Base-by-base conservation (phyloP, 2,329 filamentous ascomycete species). In the Pseudocercospora vitis region DNA sequence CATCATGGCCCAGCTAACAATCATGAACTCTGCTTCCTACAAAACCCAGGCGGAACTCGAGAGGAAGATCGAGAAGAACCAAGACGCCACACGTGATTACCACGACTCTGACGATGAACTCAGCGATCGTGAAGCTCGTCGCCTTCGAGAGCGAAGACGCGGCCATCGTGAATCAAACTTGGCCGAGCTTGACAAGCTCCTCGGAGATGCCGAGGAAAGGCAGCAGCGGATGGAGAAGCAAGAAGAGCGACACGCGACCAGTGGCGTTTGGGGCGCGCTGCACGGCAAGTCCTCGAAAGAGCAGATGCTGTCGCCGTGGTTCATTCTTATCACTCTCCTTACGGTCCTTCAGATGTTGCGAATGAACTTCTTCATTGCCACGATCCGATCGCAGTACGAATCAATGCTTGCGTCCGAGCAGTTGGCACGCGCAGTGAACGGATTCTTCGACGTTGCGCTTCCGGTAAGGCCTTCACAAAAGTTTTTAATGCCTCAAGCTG, bases 311-410 rank as follows among this genome's bases (percentile, higher is more conserved):
- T 88, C 86, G 1, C 86, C 86, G 0, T 95, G 90, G 90, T 95
- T 94, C 69, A 77, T 90, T 29, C 78, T 95, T 28, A 88, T 95
- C 64, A 88, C 88, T 2, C 72, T 90, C 18, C 91, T 95, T 68
- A 95, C 89, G 3, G 70, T 69, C 3, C 56, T 68, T 26, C 64
- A 68, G 48, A 69, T 69, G 66, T 62, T 68, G 46, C 65, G 75
- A 18, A 95, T 95, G 79, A 95, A 95, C 73, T 95, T 90, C 74
- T 95, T 95, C 70, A 89, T 95, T 53, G 89, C 91, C 2, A 95
- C 90, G 4, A 86, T 95, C 59, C 81, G 87, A 3, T 78, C 84
- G 2, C 91, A 96, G 70, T 95, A 95, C 71, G 81, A 84, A 45
- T 86, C 84, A 64, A 81, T 96, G n/a, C 81, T 96, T 12, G 77